Evolutionary conservation across 2,329 filamentous ascomycete species (phyloP).

Genomic region (Akanthomyces uredinophilus): DNA sequence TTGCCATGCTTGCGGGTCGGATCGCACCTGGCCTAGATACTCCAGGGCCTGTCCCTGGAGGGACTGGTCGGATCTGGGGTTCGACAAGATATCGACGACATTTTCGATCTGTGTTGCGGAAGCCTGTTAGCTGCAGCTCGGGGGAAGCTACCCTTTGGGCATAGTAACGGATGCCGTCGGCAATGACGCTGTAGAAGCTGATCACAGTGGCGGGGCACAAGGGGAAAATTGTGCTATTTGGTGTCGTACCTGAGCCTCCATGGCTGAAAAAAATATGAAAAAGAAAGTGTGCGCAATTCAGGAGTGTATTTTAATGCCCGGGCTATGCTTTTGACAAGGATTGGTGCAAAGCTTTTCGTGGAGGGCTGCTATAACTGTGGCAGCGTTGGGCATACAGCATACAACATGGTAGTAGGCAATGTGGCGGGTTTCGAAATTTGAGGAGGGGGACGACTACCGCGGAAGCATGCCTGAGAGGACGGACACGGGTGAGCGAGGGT

Average conservation of each 20-base stretch:
- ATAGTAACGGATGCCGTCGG: slow-evolving; percentile 19
- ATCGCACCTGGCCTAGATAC: slow-evolving; percentile 71
- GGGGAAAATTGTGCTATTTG: slow-evolving; percentile 12
- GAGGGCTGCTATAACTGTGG: slow-evolving; percentile 39
- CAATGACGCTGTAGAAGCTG: slow-evolving; percentile 14
- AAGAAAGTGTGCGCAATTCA: slow-evolving; percentile 18
- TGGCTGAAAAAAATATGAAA: slow-evolving; percentile 27
- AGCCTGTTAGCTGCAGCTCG: slow-evolving; percentile 17
- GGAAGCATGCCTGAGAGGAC: slow-evolving; percentile 33
- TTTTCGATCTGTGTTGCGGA: slow-evolving; percentile 68
- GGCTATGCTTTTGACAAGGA: slow-evolving; percentile 4
- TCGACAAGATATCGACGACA: slow-evolving; percentile 90
- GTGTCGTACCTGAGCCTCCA: slow-evolving; percentile 43
- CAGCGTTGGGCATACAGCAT: slow-evolving; percentile 38
- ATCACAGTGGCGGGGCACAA: slow-evolving; percentile 7
- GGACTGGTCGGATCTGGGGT: slow-evolving; percentile 67
- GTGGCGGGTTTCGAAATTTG: slow-evolving; percentile 16
- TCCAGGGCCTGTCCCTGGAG: slow-evolving; percentile 80
- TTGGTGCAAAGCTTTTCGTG: neutral
- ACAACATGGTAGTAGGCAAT: slow-evolving; percentile 36
- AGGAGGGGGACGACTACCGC: slow-evolving; percentile 34
- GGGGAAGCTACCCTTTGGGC: neutral
- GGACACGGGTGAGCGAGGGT: slow-evolving; percentile 17
- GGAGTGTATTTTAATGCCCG: neutral
- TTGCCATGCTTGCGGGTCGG: slow-evolving; percentile 84